phyloP scores from a whole-genome alignment of 2,329 filamentous ascomycete species.

The Sporothrix variecibatus region DNA sequence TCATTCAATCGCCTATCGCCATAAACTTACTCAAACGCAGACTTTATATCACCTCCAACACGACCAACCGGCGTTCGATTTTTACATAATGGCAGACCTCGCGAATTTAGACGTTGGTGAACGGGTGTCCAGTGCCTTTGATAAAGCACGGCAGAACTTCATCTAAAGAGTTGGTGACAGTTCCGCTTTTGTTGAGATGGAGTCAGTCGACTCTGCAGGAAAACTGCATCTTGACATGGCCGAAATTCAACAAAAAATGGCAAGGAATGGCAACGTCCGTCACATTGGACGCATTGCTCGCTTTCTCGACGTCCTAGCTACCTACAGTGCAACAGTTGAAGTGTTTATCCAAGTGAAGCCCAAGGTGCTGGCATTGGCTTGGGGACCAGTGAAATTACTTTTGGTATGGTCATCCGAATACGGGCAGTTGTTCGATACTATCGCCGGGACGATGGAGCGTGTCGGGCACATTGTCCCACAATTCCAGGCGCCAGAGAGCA shows the following conservation, averaged over 20 bases:
- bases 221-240: neutral
- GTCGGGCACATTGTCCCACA: neutral
- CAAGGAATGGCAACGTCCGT: neutral
- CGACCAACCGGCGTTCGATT: no score
- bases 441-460: neutral
- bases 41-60: no score
- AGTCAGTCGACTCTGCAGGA: neutral
- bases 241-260: neutral
- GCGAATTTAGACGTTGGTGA: neutral
- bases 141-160: neutral
- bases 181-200: neutral
- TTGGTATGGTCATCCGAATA: neutral
- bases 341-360: neutral
- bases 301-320: neutral
- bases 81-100: neutral
- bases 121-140: neutral
- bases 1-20: no score
- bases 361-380: neutral
- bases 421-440: neutral
- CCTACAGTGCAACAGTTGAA: neutral
- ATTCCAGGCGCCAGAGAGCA: neutral
- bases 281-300: neutral
- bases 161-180: neutral
- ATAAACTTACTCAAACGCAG: no score
- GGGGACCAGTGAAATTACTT: neutral